phyloP scores from a whole-genome alignment of 164 flowering plant species.

The Taxillus chinensis region DNA sequence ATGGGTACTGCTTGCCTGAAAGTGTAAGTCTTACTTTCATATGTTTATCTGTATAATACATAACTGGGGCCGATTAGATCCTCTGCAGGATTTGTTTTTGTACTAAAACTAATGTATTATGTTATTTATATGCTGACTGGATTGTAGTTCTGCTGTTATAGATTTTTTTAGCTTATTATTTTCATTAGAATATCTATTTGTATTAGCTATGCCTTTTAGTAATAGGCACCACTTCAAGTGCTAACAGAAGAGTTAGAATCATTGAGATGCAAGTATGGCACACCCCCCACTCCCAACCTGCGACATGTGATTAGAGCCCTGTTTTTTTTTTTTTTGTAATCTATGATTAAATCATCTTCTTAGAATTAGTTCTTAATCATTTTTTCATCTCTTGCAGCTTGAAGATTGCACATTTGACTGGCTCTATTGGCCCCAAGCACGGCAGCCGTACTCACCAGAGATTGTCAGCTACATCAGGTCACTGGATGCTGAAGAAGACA shows the following conservation, averaged over 20 bases:
- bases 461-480: constrained; percentile 38
- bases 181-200: no score
- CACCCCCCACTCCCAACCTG: no score
- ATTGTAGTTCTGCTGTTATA: no score
- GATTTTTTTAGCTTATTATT: no score
- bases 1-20: constrained; percentile 64
- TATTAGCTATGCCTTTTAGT: no score
- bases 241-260: no score
- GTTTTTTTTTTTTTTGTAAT: no score
- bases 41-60: background rate
- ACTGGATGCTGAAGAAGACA: constrained; percentile 49
- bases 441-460: constrained; percentile 28
- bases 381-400: constrained; percentile 24
- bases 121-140: no score
- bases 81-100: background rate
- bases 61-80: background rate
- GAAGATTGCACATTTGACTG: constrained; percentile 65
- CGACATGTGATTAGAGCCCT: no score
- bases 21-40: constrained; percentile 27
- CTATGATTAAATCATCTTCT: no score
- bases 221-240: no score
- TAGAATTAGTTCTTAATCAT: background rate
- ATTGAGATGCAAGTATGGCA: no score
- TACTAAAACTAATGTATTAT: background rate
- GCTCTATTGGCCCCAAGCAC: constrained; percentile 64